These are phyloP conservation scores for Rhodotorula babjevae DNA, from an alignment of 768 basidiomycete species.

Conservation along the genomic window DNA sequence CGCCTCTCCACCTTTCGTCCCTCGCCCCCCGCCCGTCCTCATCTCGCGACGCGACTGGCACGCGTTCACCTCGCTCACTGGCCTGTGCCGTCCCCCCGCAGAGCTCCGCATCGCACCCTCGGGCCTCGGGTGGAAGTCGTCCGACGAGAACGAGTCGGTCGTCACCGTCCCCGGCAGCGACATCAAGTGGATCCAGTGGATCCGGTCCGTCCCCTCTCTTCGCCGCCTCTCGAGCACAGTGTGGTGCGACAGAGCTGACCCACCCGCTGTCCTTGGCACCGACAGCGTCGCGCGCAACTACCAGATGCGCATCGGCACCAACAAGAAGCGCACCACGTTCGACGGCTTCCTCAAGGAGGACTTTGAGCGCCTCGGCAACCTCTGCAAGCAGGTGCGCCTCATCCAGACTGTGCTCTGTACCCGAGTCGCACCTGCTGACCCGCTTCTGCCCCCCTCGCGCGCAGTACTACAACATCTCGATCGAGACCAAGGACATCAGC, in stretches of 20 bases:
- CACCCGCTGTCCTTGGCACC: conserved; percentile 4
- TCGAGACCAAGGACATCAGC: conserved; percentile 79
- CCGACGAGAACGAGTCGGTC: conserved; percentile 59
- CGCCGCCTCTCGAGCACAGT: background rate
- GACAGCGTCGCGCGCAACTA: conserved; percentile 75
- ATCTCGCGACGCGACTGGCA: background rate
- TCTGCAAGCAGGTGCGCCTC: conserved; percentile 59
- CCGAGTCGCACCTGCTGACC: background rate
- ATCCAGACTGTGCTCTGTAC: too few relatives aligned
- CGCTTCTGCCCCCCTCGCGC: background rate
- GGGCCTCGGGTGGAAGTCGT: conserved; percentile 86
- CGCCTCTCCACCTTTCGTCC: too few relatives aligned
- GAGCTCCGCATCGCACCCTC: conserved; percentile 73
- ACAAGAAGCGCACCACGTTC: conserved; percentile 74
- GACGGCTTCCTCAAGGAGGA: conserved; percentile 86
- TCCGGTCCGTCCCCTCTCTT: conserved; percentile 51
- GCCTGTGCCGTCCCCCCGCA: background rate
- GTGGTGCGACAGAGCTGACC: background rate
- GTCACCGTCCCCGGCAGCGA: conserved; percentile 63
- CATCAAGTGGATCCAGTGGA: conserved; percentile 86
- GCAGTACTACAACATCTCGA: conserved; percentile 70
- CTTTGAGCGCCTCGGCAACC: conserved; percentile 71
- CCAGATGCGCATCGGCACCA: conserved; percentile 77
- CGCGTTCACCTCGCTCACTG: background rate
- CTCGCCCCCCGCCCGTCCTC: background rate